phyloP scores from a whole-genome alignment of 1,139 yeast species.

The Yamadazyma trypodendri region DNA sequence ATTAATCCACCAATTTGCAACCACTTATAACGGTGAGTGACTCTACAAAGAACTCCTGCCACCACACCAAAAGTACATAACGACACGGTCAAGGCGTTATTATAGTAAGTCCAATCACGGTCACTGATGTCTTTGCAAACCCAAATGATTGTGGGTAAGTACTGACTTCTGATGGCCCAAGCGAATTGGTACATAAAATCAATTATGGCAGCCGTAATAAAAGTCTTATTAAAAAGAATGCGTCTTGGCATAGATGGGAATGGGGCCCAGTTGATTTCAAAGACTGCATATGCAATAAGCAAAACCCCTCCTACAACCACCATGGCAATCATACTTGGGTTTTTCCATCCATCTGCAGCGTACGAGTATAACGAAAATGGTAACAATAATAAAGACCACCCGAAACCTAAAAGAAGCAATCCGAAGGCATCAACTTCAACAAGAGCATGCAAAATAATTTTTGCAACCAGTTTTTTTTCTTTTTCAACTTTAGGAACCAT shows the following conservation, averaged over 20 bases:
- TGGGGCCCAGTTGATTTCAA: constrained; percentile 27
- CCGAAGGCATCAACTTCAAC: constrained; percentile 34
- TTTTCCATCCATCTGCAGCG: constrained; percentile 28
- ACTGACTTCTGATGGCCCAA: constrained; percentile 20
- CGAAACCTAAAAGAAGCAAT: constrained; percentile 31
- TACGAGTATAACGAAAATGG: constrained; percentile 31
- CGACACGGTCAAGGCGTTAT: constrained; percentile 30
- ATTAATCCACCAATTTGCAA: constrained; percentile 26
- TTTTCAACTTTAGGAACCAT: constrained; percentile 6
- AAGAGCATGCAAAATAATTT: constrained; percentile 2
- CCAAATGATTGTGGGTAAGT: constrained; percentile 16
- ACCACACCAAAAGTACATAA: constrained; percentile 33
- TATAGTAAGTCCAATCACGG: constrained; percentile 31
- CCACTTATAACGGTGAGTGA: constrained; percentile 29
- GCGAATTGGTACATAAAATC: constrained; percentile 15
- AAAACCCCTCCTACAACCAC: constrained; percentile 30
- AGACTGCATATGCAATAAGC: constrained; percentile 22
- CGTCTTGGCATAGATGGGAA: constrained; percentile 34
- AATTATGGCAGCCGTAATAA: constrained; percentile 23
- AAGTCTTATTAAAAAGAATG: constrained; percentile 28
- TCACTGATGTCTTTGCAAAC: constrained; percentile 22
- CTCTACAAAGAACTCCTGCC: constrained; percentile 27
- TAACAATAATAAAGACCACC: constrained; percentile 30
- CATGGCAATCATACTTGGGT: constrained; percentile 39
- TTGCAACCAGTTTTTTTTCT: constrained; percentile 2